Percentiles rank a stretch among this genome's conserved stretches.
Conservation (phyloP, 129 eudicot species). For the Flaveria trinervia region DNA sequence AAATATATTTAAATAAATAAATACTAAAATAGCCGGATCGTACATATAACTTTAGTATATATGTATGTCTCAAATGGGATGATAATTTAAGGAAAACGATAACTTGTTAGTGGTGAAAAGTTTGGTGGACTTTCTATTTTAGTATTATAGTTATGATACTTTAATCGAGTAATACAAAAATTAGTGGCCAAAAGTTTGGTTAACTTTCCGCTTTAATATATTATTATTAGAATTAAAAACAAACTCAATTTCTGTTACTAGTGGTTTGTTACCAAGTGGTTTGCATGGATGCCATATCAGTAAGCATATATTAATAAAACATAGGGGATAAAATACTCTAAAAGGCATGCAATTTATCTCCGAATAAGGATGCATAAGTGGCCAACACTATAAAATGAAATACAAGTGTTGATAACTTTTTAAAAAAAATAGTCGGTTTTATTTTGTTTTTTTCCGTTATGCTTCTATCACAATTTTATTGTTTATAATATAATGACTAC, state of each 20-base stretch:
- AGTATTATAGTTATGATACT: background rate
- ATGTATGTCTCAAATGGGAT: too few species aligned
- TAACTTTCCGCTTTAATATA: background rate
- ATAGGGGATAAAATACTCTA: background rate
- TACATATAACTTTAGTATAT: too few species aligned
- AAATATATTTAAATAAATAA: too few species aligned
- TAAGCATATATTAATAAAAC: conserved; percentile 15
- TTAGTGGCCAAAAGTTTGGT: conserved; percentile 13
- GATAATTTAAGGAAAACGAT: too few species aligned
- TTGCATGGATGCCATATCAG: conserved; percentile 32
- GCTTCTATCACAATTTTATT: background rate
- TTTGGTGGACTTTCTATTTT: background rate
- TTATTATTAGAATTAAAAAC: background rate
- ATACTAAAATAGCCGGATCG: too few species aligned
- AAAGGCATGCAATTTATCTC: background rate
- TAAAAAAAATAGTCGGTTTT: background rate
- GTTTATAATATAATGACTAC: background rate
- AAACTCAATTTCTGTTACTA: background rate
- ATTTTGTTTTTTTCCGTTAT: background rate
- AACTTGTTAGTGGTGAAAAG: background rate
- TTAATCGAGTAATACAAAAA: conserved; percentile 3
- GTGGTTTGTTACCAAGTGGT: conserved; percentile 21
- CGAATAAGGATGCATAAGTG: conserved; percentile 13
- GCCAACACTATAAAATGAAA: conserved; percentile 23
- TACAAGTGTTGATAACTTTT: background rate